Evolutionary conservation across 257 asterid species (phyloP).

Genomic region (Plantago major): DNA sequence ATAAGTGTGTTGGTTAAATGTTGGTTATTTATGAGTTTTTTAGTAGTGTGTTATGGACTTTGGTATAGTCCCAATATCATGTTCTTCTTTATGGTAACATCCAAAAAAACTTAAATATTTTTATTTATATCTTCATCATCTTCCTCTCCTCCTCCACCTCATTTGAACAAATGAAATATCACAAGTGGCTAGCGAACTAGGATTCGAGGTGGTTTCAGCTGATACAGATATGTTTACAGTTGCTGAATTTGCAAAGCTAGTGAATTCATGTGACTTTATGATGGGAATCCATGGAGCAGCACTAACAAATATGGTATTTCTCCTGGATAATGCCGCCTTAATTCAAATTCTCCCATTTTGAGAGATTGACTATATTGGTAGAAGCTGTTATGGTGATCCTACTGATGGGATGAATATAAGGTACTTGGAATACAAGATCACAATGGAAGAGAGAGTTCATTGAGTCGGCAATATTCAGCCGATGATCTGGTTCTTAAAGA

Average conservation of each 20-base stretch:
- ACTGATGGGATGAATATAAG: slow-evolving; percentile 49
- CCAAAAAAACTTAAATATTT: too few species aligned
- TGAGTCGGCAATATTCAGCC: slow-evolving; percentile 28
- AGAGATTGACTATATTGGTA: slow-evolving; percentile 43
- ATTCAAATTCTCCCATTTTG: slow-evolving; percentile 66
- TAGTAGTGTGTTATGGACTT: too few species aligned
- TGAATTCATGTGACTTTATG: slow-evolving; percentile 66
- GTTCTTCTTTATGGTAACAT: too few species aligned
- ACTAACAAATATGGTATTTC: slow-evolving; percentile 70
- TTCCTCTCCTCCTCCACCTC: too few species aligned
- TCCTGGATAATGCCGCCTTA: slow-evolving; percentile 52
- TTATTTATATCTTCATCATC: too few species aligned
- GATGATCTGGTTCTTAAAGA: slow-evolving; percentile 45
- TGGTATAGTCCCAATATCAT: too few species aligned
- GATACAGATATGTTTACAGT: slow-evolving; percentile 35
- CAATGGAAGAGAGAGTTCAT: slow-evolving; percentile 55
- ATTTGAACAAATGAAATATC: slow-evolving; percentile 6
- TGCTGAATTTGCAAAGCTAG: slow-evolving; percentile 38
- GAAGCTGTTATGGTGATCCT: slow-evolving; percentile 55
- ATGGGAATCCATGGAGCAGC: slow-evolving; percentile 83
- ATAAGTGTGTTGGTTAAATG: too few species aligned
- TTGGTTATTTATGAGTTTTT: too few species aligned
- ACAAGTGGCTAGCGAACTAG: slow-evolving; percentile 34
- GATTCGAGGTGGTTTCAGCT: slow-evolving; percentile 51
- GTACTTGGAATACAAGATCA: slow-evolving; percentile 50